Evolutionary conservation across 192 early-diverging fungal genomes (phyloP).

Genomic region (Backusella psychrophila): DNA sequence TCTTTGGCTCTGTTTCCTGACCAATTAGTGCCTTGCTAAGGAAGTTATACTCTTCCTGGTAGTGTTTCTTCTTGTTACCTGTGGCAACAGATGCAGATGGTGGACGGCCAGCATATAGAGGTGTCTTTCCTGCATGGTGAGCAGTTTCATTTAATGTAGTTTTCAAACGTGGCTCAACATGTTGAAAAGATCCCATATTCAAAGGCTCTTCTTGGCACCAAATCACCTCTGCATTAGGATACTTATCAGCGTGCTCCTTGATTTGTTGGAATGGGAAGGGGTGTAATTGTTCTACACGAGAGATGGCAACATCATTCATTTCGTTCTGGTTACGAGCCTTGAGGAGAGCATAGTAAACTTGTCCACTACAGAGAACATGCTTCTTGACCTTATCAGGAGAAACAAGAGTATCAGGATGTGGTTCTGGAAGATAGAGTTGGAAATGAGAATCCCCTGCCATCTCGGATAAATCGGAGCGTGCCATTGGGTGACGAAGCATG

Average conservation of each 20-base stretch:
- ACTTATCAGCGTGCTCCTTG: conserved; percentile 82
- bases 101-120: conserved; percentile 72
- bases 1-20: conserved; percentile 58
- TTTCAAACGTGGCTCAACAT: conserved; percentile 83
- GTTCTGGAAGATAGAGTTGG: conserved; percentile 90
- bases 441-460: conserved; percentile 80
- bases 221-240: conserved; percentile 86
- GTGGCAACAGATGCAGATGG: conserved; percentile 86
- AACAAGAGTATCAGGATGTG: conserved; percentile 69
- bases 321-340: conserved; percentile 89
- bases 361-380: conserved; percentile 93
- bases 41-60: conserved; percentile 75
- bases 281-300: conserved; percentile 89
- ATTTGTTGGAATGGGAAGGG: conserved; percentile 96
- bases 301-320: conserved; percentile 84
- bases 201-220: conserved; percentile 96
- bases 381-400: conserved; percentile 84
- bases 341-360: conserved; percentile 93
- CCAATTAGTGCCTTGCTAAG: conserved; percentile 71
- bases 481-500: conserved; percentile 90
- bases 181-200: conserved; percentile 90
- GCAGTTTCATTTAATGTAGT: conserved; percentile 73
- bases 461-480: conserved; percentile 78
- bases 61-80: conserved; percentile 93
- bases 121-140: conserved; percentile 53